phyloP scores from a whole-genome alignment of 177 flowering plant genomes.

The Vitis hybrid region DNA sequence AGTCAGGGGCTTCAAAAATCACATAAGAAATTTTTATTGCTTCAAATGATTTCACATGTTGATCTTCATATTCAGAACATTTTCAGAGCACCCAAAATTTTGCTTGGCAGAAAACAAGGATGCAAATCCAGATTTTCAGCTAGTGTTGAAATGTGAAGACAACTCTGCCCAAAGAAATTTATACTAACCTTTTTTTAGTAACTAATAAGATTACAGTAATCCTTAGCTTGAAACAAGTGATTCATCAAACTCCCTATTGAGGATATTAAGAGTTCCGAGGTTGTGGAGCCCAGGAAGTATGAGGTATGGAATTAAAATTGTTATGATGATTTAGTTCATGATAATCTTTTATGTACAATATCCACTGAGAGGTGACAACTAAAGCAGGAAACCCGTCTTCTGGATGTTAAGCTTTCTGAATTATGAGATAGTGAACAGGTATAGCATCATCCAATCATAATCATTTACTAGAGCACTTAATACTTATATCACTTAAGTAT shows the following conservation, averaged over 20 bases:
- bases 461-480: no score
- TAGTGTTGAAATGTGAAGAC: background rate
- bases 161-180: background rate
- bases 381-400: background rate
- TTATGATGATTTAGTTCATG: background rate
- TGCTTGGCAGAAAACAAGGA: background rate
- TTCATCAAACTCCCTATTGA: background rate
- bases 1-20: conserved; percentile 2
- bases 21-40: background rate
- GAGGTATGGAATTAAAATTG: background rate
- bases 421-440: background rate
- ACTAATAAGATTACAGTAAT: background rate
- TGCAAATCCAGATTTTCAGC: background rate
- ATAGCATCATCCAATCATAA: background rate
- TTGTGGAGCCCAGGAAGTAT: background rate
- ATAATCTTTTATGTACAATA: background rate
- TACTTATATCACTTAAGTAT: no score
- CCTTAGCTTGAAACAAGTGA: background rate
- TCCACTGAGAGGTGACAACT: background rate
- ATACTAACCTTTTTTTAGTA: no score
- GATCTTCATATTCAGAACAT: no score
- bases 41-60: no score
- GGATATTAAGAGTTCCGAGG: background rate
- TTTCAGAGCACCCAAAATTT: background rate
- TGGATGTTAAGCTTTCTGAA: background rate